Evolutionary conservation across 768 basidiomycete species (phyloP), one percentile per base, ranked within the genome.

Genomic region (Mycena kentingensis): DNA sequence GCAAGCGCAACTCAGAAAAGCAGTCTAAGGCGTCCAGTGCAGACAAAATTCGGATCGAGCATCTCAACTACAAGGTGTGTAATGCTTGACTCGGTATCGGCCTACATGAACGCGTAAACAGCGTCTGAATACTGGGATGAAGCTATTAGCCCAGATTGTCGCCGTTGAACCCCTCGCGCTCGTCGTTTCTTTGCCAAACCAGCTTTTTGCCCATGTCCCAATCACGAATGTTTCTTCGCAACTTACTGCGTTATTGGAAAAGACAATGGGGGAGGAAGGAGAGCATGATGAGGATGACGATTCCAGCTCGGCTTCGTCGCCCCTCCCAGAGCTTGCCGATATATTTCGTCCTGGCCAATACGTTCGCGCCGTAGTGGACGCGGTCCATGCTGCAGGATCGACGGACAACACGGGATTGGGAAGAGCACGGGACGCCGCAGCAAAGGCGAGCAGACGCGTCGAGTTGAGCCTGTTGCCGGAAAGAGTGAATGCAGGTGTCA

Each of bases 181-280:
- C 53, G 80, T 98, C 52, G 76, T 98, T 25, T 98, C 96, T 16
- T 78, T 99, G n/a, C 96, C 97, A 16, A 91, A 95, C 62, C 95
- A 98, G 70, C 83, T 99, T 32, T 81, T 90, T 60, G 97, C 83
- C 8, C 93, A 99, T 70, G 79, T 98, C 28, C 95, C 96, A 21
- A 92, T 99, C 58, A 98, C 95, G 34, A 87, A 94, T 68, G 80
- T 98, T 52, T 90, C 93, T 13, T 70, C 81, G 27, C 86, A 90
- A 63, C 77, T 93, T 52, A 98, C 93, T 7, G 60, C 70, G 25
- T 73, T 80, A 18, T 77, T 98, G 25, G 88, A 91, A 64, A 75
- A 77, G 27, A 77, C 80, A 57, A 83, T 83, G 28, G 77, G 80
- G 39, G 75, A 75, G 24, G 78, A 73, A 3, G 76, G 71, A 11